Base-by-base conservation (phyloP, 2,329 filamentous ascomycete species). In the Xylaria sp. region DNA sequence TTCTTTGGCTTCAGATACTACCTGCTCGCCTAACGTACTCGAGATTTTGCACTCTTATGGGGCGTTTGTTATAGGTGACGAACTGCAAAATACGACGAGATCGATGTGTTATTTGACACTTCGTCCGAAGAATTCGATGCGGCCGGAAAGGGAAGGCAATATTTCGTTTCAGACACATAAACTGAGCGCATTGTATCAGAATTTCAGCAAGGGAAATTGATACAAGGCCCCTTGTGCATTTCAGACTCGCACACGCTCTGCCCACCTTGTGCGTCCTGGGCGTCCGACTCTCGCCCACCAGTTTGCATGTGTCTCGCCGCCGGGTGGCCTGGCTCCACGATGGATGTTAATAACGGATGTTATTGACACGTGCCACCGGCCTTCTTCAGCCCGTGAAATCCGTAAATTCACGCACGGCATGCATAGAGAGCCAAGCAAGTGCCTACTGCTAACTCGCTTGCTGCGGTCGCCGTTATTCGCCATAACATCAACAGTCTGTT, bases 401-500 rank as follows among this genome's bases (percentile, higher is more conserved):
- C 34, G 34, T 37, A 58, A 28, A 32, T 46, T 46, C 23, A 46
- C 39, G 13, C 39, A 46, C 46, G 7, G 37, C 9, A 58, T 44
- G 55, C 55, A 58, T 15, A 58, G 23, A 18, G 32, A 46, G 56
- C 39, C 23, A 46, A n/a, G 39, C 39, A 32, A 46, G 18, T 32
- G 39, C 39, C 56, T 32, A 46, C 46, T 7, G 28, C 28, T 28
- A 28, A 58, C 39, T 15, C 56, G 6, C 34, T 10, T 46, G 56
- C 56, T 46, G 39, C 55, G 12, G 37, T 12, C 56, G 39, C 39
- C 12, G 46, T 34, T 39, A 18, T 37, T 50, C 10, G n/a, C 57
- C 54, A 46, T 56, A 57, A 63, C 58, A 48, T 44, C 32, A 23
- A 52, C 51, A 37, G 18, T 32, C 60, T 37, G n/a, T 37, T 57